Evolutionary conservation across 148 eudicot species (phyloP), one percentile per base, ranked within the genome.

Genomic region (Rhododendron griersonianum): DNA sequence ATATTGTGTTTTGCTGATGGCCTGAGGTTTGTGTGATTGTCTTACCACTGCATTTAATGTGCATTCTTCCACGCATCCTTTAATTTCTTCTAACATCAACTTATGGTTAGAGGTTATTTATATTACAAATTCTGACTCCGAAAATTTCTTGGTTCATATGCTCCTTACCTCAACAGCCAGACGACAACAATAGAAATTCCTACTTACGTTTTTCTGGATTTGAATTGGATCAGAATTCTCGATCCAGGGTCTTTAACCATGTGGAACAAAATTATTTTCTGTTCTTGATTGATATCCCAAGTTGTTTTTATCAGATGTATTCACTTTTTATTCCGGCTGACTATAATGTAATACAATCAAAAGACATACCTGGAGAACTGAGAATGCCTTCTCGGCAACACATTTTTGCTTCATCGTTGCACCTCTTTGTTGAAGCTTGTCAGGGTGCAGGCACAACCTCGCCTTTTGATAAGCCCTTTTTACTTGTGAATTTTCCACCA

Each of bases 381-480:
- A 87, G 83, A 93, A 92, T 67, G 89, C 90, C 78, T 88, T 91
- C 47, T 92, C 90, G 11, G 94, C 94, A n/a, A 92, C 65, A 59
- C 89, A 90, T 78, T 91, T 93, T 55, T 91, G 93, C 28, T 51
- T 78, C 37, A 87, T 5, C 6, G 93, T 87, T 23, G 95, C 92
- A 39, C 93, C 92, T 88, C 92, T 87, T 87, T 93, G 95, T 55
- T 93, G 95, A 85, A 93, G 78, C 86, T 93, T 93, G 86, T 93
- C 95, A 4, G 95, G 94, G 80, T 93, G 95, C 57, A 93, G 86
- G 51, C 93, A 93, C 74, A 93, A 30, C 76, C 91, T 86, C 18
- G 93, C 95, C 81, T 91, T 93, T 83, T 90, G 91, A 89, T 93
- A 93, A 33, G 94, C 92, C 83, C 90, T 93, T 87, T 91, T 92